A percentile compares a stretch with the other conserved stretches of the same genome.
Conservation (phyloP, 2,329 filamentous ascomycete species). For the Emericellopsis cladophorae region DNA sequence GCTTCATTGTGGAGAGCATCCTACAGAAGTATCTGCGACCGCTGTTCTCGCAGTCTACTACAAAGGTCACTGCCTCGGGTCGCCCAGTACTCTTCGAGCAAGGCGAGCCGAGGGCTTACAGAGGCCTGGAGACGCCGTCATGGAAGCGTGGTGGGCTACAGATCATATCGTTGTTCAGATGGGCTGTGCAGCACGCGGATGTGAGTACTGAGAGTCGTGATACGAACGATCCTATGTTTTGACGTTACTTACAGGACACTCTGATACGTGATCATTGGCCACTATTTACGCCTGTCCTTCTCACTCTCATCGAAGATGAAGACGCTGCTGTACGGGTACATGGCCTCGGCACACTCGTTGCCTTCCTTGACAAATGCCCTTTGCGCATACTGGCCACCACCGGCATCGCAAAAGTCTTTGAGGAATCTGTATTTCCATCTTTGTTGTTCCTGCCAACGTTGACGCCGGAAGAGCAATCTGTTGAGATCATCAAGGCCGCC, state of each 20-base stretch:
- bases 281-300: slow-evolving; percentile 54
- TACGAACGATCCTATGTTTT: neutral
- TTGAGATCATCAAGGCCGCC: slow-evolving; percentile 47
- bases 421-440: slow-evolving; percentile 56
- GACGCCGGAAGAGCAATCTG: slow-evolving; percentile 60
- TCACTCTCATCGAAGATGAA: slow-evolving; percentile 56
- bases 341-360: slow-evolving; percentile 40
- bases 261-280: slow-evolving; percentile 49
- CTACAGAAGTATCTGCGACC: slow-evolving; percentile 53
- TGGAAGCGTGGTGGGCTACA: neutral
- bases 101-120: neutral
- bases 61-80: slow-evolving; percentile 18
- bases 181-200: neutral
- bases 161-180: neutral
- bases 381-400: slow-evolving; percentile 41
- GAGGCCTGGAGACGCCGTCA: neutral
- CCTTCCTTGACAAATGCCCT: slow-evolving; percentile 43
- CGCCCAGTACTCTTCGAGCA: slow-evolving; percentile 13
- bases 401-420: slow-evolving; percentile 55
- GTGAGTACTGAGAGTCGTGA: neutral
- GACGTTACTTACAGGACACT: slow-evolving; percentile 14
- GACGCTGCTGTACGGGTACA: slow-evolving; percentile 36
- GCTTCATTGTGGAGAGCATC: slow-evolving; percentile 40
- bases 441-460: slow-evolving; percentile 67
- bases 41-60: slow-evolving; percentile 47